Evolutionary conservation across 805 yeast genomes (phyloP), one percentile per base, ranked within the genome.

Genomic region (Candida glaebosa): DNA sequence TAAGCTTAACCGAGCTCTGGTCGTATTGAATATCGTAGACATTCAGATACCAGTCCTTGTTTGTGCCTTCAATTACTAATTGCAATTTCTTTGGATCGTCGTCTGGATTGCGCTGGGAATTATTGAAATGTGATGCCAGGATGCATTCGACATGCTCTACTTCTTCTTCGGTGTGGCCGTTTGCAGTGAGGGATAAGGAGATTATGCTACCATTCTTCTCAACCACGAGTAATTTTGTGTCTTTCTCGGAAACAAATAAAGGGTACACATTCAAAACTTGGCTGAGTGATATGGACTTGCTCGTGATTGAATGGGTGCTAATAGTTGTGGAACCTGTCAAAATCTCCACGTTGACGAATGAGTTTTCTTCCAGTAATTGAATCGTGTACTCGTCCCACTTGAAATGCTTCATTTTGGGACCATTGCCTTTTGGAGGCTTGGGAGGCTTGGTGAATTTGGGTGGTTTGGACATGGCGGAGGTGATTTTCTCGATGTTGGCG

Each of bases 401-500:
- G 31, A 24, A 35, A 14, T 35, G 31, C 17, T 35, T 35, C 31
- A 19, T 37, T 35, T 35, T 42, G 34, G 39, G 39, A 46, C 57
- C 57, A 52, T 31, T 52, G 46, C 57, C 57, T 52, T 31, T 52
- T 48, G 10, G 51, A 34, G 8, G 46, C 31, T 34, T 51, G 6
- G 26, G 26, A 22, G 26, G 26, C 10, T 22, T 22, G 10, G 26
- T 22, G 47, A 31, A 51, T 44, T 6, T 16, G 12, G n/a, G 45
- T 34, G 12, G 22, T 18, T 37, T 45, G 44, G 12, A 24, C 22
- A 5, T 26, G 16, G 10, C 37, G 31, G 18, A 31, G 10, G 20
- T 19, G 14, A 28, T 10, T 10, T 28, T 28, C 15, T 35, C 38
- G 9, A 20, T 17, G 4, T 24, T 24, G 15, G 7, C 18, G 8